A percentile compares a stretch with the other conserved stretches of the same genome.
Conservation (phyloP, 768 basidiomycete species). For the Boletus pseudo-olivaceus region DNA sequence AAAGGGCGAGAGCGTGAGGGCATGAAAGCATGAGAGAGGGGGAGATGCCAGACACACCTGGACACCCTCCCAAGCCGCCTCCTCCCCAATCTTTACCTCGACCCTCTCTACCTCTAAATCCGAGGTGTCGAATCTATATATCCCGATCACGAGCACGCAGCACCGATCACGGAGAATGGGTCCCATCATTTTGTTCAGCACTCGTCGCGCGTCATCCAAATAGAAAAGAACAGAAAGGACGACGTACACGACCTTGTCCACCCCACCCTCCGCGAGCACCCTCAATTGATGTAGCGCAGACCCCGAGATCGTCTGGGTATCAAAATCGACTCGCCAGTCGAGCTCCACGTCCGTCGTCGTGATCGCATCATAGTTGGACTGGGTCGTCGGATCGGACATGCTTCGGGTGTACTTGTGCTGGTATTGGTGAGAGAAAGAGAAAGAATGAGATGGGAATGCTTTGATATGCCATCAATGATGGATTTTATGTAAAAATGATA, state of each 20-base stretch:
- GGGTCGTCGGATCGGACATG: constrained; percentile 61
- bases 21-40: too few relatives aligned
- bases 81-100: constrained; percentile 41
- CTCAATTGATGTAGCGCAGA: constrained; percentile 59
- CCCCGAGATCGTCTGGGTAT: constrained; percentile 56
- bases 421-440: too few relatives aligned
- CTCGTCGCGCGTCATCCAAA: too few relatives aligned
- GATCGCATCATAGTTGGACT: constrained; percentile 75
- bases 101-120: constrained; percentile 59
- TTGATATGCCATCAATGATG: too few relatives aligned
- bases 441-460: not conserved
- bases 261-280: constrained; percentile 45
- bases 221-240: not conserved
- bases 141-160: not conserved
- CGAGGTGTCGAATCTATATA: constrained; percentile 69
- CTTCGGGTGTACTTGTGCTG: too few relatives aligned
- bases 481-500: not conserved
- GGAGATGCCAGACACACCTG: constrained; percentile 38
- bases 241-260: constrained; percentile 59
- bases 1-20: too few relatives aligned
- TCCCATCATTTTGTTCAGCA: not conserved
- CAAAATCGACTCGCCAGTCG: constrained; percentile 79
- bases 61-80: constrained; percentile 40
- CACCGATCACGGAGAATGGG: not conserved
- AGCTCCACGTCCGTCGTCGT: constrained; percentile 64